Evolutionary conservation across 805 yeast species (phyloP).

Genomic region (Priceomyces haplophilus): DNA sequence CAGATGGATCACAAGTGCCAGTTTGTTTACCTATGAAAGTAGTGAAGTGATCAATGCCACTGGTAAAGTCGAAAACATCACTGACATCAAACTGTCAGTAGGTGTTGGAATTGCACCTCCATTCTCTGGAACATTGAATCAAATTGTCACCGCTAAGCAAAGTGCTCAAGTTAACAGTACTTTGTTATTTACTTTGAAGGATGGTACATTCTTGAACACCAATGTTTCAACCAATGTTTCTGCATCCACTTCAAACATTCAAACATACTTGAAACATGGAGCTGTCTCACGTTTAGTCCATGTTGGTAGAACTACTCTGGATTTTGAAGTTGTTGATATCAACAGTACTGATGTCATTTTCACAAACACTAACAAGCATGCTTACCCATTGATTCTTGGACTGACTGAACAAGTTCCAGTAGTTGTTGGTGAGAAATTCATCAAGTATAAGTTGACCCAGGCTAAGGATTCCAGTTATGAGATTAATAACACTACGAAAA

Average conservation of each 20-base stretch:
- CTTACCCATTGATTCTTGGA: constrained; percentile 28
- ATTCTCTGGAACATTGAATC: constrained; percentile 31
- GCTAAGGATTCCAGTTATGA: constrained; percentile 14
- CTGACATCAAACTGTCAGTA: constrained; percentile 22
- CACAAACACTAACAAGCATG: constrained; percentile 14
- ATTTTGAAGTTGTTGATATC: constrained; percentile 21
- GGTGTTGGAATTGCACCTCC: constrained; percentile 38
- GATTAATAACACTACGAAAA: constrained; percentile 13
- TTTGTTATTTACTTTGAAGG: constrained; percentile 33
- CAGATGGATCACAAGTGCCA: constrained; percentile 63
- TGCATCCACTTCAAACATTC: constrained; percentile 37
- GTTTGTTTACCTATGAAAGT: constrained; percentile 53
- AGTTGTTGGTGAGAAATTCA: constrained; percentile 10
- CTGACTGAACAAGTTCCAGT: constrained; percentile 8
- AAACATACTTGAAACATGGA: constrained; percentile 37
- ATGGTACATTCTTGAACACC: constrained; percentile 34
- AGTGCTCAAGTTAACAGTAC: constrained; percentile 30
- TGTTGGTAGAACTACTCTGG: constrained; percentile 16
- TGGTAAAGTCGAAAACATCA: constrained; percentile 35
- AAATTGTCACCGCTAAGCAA: constrained; percentile 37
- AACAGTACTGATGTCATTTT: constrained; percentile 12
- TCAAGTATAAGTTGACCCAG: constrained; percentile 18
- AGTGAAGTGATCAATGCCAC: constrained; percentile 31
- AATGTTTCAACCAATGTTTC: constrained; percentile 25
- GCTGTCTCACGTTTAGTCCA: constrained; percentile 33